A percentile compares a stretch with the other conserved stretches of the same genome.
These are phyloP conservation scores for Cryptosporidium parvum DNA, from an alignment of 169 alveolate species.

Conservation along the genomic window DNA sequence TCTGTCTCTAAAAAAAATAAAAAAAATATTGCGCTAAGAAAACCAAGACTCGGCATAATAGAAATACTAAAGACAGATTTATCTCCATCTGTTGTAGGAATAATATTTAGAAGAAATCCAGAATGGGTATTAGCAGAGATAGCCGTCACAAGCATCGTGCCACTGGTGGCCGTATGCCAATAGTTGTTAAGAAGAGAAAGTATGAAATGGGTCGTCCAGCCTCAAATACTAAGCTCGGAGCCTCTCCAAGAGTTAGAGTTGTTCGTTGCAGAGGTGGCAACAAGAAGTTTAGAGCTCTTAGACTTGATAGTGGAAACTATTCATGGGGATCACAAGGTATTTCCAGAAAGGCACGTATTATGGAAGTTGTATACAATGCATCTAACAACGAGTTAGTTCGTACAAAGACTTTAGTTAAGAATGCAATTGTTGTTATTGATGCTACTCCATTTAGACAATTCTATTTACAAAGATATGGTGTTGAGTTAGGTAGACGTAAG, in stretches of 20 bases:
- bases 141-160: conserved; percentile 98
- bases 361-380: conserved; percentile 99
- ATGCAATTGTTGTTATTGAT: conserved; percentile 97
- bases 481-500: conserved; percentile 84
- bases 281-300: conserved; percentile 94
- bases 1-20: conserved; percentile 19
- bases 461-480: conserved; percentile 91
- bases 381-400: conserved; percentile 99
- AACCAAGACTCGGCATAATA: neutral
- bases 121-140: conserved; percentile 99
- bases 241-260: conserved; percentile 90
- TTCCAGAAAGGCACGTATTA: conserved; percentile 93
- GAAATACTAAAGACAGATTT: conserved; percentile 22
- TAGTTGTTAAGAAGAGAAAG: conserved; percentile 98
- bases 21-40: conserved; percentile 25
- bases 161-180: conserved; percentile 99
- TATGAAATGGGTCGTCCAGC: conserved; percentile 99
- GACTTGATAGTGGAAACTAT: conserved; percentile 97
- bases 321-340: conserved; percentile 96
- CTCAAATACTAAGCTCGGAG: conserved; percentile 96
- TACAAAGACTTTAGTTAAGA: conserved; percentile 98
- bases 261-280: conserved; percentile 99
- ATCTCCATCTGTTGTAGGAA: conserved; percentile 38
- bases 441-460: conserved; percentile 98
- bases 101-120: conserved; percentile 4